phyloP scores from a whole-genome alignment of 2,329 filamentous ascomycete genomes.

The Zymoseptoria passerinii region DNA sequence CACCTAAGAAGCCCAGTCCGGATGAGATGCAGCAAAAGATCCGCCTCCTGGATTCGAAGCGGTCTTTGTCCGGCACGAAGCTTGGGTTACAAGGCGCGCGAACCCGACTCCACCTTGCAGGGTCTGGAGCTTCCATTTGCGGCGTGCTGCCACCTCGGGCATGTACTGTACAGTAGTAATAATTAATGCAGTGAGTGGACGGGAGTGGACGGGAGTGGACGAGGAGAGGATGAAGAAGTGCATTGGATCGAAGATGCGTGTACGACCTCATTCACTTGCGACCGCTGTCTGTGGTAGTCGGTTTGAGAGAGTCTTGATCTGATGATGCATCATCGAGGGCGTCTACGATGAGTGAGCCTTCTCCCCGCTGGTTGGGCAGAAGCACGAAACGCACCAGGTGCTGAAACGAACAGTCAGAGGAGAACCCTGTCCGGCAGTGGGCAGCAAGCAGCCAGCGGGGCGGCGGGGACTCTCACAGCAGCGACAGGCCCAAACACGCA shows the following conservation, averaged over 20 bases:
- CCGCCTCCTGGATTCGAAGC: too few relatives aligned
- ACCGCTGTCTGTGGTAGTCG: background rate
- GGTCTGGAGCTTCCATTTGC: background rate
- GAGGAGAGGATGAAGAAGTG: background rate
- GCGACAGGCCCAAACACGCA: too few relatives aligned
- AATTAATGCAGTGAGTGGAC: background rate
- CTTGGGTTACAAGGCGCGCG: background rate
- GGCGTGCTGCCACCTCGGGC: background rate
- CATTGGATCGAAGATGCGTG: background rate
- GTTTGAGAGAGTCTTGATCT: too few relatives aligned
- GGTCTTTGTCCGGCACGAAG: background rate
- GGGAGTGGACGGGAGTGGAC: background rate
- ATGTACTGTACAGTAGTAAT: background rate
- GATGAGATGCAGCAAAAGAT: too few relatives aligned
- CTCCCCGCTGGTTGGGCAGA: background rate
- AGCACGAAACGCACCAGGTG: background rate
- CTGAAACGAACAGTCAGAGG: background rate
- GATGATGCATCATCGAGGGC: background rate
- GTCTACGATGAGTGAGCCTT: background rate
- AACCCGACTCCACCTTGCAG: background rate
- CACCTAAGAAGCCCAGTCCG: too few relatives aligned
- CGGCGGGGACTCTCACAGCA: too few relatives aligned
- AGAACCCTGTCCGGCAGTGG: background rate
- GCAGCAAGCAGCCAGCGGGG: too few relatives aligned
- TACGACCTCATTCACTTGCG: background rate